Base-by-base conservation (phyloP, 139 green algal genomes). In the Micromonas pusilla region DNA sequence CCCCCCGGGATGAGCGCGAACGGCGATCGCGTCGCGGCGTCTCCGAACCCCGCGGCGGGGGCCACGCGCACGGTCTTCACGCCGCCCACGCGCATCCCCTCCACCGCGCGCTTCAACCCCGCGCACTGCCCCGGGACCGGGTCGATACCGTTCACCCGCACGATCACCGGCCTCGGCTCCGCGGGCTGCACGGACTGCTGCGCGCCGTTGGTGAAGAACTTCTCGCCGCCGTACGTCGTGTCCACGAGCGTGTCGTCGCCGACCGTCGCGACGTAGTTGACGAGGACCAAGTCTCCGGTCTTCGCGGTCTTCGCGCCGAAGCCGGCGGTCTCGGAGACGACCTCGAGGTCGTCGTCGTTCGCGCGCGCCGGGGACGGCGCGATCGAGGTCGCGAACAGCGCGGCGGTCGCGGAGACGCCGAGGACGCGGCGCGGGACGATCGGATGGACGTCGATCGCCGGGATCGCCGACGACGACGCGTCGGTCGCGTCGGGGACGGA, bases 1-100 rank as follows among this genome's bases (percentile, higher is more conserved):
- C 62, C 62, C 4, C 62, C 62, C 5, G 62, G 62, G 62, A 68
- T 68, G 62, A 68, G 62, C 62, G 62, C 62, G 62, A 30, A 68
- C 13, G 62, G 62, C 4, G n/a, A 36, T 4, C 26, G 25, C 62
- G 20, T 16, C 62, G 62, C 62, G 9, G 62, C 13, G 20, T 20
- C 16, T 4, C 62, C 62, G 62, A 68, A 68, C 16, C 62, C 13
- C 13, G 6, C 62, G n/a, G 62, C 52, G 52, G 19, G 16, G 19
- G 52, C n/a, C 13, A 68, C 62, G 4, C 20, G 9, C 4, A 68
- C 13, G 9, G 62, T 68, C 62, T 16, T 30, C 62, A 36, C 62
- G 26, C 62, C 62, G 62, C 62, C 62, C 9, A 68, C 62, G 16
- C 62, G 62, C 62, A 68, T 68, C 9, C 62, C 62, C 25, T 36